Evolutionary conservation across 2,329 filamentous ascomycete genomes (phyloP).

Genomic region (Fusarium floridanum): DNA sequence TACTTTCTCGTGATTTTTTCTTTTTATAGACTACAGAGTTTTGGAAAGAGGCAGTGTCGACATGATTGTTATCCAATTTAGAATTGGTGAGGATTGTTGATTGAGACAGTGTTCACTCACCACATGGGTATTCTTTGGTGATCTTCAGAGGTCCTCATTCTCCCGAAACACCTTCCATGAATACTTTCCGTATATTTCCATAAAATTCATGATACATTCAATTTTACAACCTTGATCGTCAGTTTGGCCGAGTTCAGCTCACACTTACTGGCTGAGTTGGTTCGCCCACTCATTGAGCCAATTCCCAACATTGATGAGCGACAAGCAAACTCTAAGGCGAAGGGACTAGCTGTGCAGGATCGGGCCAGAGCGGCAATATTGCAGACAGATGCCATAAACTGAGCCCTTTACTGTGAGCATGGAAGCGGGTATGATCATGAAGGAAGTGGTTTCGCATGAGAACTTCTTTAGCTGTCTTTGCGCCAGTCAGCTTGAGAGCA

Average conservation of each 20-base stretch:
- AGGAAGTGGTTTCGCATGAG: background rate
- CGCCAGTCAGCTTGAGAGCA: background rate
- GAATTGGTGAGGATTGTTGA: background rate
- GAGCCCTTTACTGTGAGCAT: background rate
- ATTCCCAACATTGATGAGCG: slow-evolving; percentile 72
- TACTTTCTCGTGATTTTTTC: background rate
- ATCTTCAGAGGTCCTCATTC: background rate
- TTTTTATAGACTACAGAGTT: background rate
- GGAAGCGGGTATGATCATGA: background rate
- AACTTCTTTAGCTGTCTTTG: background rate
- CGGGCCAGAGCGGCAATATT: background rate
- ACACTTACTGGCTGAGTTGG: slow-evolving; percentile 75
- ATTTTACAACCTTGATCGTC: slow-evolving; percentile 68
- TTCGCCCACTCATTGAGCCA: slow-evolving; percentile 76
- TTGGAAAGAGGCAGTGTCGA: background rate
- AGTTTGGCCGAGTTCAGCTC: slow-evolving; percentile 73
- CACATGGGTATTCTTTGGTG: background rate
- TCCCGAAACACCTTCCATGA: background rate
- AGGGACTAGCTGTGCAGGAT: background rate
- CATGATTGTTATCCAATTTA: background rate
- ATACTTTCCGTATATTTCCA: slow-evolving; percentile 72
- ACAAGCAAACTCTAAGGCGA: slow-evolving; percentile 63
- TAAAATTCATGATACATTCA: slow-evolving; percentile 67
- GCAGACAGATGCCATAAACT: background rate
- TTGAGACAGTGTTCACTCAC: background rate